phyloP scores from a whole-genome alignment of 1,284 basidiomycete species.

The Austroboletus olivaceoglutinosus region DNA sequence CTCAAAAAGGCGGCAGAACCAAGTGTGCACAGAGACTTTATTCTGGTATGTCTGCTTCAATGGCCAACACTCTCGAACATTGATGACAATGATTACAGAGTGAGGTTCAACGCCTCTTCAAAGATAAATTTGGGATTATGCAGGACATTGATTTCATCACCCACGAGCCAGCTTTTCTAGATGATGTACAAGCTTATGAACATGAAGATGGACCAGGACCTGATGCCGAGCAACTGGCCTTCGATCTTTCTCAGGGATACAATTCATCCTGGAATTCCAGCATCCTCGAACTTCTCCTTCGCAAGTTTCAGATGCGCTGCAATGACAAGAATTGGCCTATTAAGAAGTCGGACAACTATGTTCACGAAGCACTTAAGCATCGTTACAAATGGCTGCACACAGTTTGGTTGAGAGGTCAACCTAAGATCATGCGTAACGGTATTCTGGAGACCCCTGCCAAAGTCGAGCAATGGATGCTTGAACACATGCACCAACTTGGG shows the following conservation, averaged over 20 bases:
- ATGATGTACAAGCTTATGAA: not conserved
- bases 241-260: not conserved
- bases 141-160: not conserved
- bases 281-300: not conserved
- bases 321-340: not conserved
- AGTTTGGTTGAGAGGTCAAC: not conserved
- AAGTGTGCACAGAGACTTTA: too few species aligned
- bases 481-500: not conserved
- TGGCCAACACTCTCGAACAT: too few species aligned
- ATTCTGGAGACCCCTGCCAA: not conserved
- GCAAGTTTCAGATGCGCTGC: not conserved
- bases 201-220: constrained; percentile 1
- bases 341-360: not conserved
- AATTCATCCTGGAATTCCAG: not conserved
- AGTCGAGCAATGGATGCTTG: not conserved
- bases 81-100: too few species aligned
- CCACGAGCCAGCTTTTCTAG: not conserved
- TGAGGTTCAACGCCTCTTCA: too few species aligned
- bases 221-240: not conserved
- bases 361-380: not conserved
- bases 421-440: not conserved
- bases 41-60: too few species aligned
- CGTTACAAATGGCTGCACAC: not conserved
- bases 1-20: too few species aligned
- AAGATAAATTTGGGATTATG: too few species aligned